phyloP scores from a whole-genome alignment of 139 green algal species.

The Spirogloea muscicola region DNA sequence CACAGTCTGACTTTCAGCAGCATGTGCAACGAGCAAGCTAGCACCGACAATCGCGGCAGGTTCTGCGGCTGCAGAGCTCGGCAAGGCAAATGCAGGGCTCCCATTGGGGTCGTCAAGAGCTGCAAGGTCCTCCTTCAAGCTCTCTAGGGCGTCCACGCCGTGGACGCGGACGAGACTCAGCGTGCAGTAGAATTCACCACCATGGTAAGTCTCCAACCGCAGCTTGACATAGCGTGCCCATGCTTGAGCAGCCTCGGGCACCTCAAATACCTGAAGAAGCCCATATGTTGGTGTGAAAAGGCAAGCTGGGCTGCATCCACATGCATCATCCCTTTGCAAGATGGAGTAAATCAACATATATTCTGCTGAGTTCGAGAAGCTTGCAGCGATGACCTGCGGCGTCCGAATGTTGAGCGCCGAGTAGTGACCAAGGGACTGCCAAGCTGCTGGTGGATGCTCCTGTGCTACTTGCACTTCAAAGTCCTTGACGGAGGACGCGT shows the following conservation, averaged over 20 bases:
- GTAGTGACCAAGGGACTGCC: conserved; percentile 43
- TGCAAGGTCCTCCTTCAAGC: conserved; percentile 50
- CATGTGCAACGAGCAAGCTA: background rate
- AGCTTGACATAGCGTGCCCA: conserved; percentile 52
- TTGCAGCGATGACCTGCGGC: conserved; percentile 45
- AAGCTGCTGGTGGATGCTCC: conserved; percentile 47
- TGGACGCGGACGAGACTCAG: conserved; percentile 50
- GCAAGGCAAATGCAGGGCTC: too few relatives aligned
- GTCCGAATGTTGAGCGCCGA: conserved; percentile 34
- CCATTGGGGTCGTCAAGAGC: too few relatives aligned
- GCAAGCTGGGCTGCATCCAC: too few relatives aligned
- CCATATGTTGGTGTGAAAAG: too few relatives aligned
- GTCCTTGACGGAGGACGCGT: conserved; percentile 38
- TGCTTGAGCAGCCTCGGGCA: too few relatives aligned
- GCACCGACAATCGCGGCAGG: background rate
- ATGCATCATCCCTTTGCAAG: too few relatives aligned
- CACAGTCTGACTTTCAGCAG: background rate
- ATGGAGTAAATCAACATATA: too few relatives aligned
- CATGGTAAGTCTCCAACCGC: conserved; percentile 40
- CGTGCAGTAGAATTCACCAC: conserved; percentile 53
- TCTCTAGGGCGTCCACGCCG: conserved; percentile 50
- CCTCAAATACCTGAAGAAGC: too few relatives aligned
- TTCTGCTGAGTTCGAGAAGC: too few relatives aligned
- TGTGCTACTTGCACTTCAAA: conserved; percentile 45
- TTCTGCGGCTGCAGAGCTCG: too few relatives aligned